Evolutionary conservation across 306 rosid species (phyloP).

Genomic region (Delonix regia): DNA sequence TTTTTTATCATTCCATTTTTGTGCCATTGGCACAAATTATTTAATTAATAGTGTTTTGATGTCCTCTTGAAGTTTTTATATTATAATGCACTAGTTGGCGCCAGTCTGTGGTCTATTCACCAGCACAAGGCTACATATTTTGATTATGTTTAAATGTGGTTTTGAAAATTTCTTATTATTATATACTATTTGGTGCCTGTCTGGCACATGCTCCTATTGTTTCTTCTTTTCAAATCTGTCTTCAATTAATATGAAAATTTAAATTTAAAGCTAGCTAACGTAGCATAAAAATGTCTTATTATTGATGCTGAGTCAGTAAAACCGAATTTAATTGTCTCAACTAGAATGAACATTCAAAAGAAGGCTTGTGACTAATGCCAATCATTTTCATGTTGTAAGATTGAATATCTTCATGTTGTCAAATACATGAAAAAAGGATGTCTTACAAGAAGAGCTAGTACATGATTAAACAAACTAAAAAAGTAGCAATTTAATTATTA

Average conservation of each 20-base stretch:
- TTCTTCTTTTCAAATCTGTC: neutral
- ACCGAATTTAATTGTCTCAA: neutral
- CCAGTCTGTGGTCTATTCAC: no score
- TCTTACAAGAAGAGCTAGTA: neutral
- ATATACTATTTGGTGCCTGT: neutral
- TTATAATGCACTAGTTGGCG: no score
- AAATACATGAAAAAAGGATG: neutral
- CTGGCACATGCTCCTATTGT: slow-evolving; percentile 1
- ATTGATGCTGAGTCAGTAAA: slow-evolving; percentile 13
- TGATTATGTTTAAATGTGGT: neutral
- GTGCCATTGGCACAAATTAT: no score
- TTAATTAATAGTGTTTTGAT: neutral
- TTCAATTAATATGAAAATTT: neutral
- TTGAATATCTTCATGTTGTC: neutral
- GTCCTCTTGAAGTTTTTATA: no score
- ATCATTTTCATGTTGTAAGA: neutral
- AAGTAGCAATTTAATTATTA: neutral
- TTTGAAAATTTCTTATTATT: neutral
- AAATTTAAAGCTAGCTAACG: slow-evolving; percentile 6
- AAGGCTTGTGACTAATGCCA: neutral
- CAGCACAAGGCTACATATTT: neutral
- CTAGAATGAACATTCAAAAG: neutral
- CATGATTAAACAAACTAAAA: slow-evolving; percentile 11
- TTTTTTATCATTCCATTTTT: neutral
- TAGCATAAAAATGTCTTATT: slow-evolving; percentile 10